Evolutionary conservation across 305 asterid species (phyloP).

Genomic region (Fraxinus baroniana): DNA sequence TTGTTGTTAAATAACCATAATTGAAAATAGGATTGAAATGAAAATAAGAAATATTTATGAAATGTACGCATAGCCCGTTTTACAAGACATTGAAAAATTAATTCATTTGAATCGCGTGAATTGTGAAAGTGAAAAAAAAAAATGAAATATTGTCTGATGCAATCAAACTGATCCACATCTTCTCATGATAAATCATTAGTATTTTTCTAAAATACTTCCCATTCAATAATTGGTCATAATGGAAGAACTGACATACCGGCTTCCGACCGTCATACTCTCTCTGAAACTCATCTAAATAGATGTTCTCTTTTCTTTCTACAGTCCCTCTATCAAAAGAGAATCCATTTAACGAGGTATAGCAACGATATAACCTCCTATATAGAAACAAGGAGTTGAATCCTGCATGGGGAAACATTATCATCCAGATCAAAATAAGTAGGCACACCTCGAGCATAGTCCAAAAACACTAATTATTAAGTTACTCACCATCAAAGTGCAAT

Average conservation of each 20-base stretch:
- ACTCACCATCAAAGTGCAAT: conserved; percentile 71
- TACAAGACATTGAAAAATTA: conserved; percentile 5
- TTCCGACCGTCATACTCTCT: conserved; percentile 63
- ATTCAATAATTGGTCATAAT: background rate
- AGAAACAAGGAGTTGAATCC: conserved; percentile 85
- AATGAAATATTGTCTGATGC: background rate
- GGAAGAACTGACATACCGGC: conserved; percentile 54
- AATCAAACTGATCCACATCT: background rate
- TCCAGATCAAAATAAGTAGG: conserved; percentile 28
- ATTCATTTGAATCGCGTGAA: conserved; percentile 9
- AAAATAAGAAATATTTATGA: background rate
- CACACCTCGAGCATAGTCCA: conserved; percentile 17
- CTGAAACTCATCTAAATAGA: conserved; percentile 71
- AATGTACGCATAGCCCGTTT: background rate
- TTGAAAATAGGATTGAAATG: background rate
- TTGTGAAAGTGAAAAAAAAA: background rate
- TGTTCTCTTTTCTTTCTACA: conserved; percentile 62
- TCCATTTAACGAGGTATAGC: conserved; percentile 73
- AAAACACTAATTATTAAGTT: conserved; percentile 14
- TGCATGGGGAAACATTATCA: conserved; percentile 37
- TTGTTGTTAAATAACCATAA: background rate
- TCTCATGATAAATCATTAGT: conserved; percentile 16
- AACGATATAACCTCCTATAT: conserved; percentile 82
- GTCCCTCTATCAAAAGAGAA: conserved; percentile 82
- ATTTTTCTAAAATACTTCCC: background rate